Percentiles rank a stretch among this genome's conserved stretches.
Conservation (phyloP, 2,329 filamentous ascomycete species). For the Hymenoscyphus occultus region DNA sequence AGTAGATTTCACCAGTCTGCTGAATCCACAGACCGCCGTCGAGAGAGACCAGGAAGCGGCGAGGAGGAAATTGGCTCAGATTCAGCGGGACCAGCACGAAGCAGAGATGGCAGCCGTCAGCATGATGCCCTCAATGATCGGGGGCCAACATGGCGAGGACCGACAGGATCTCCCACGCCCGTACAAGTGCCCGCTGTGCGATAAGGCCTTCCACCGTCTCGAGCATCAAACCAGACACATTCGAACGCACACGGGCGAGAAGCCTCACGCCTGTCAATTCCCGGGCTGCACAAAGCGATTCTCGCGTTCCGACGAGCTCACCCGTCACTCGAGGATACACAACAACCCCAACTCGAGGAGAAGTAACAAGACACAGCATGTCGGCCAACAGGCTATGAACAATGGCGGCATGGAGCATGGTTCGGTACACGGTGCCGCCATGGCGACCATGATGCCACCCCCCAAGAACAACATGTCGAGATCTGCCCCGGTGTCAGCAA, state of each 20-base stretch:
- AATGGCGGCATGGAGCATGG: constrained; percentile 49
- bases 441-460: constrained; percentile 43
- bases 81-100: constrained; percentile 35
- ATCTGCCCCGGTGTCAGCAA: constrained; percentile 81
- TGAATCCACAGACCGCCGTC: constrained; percentile 56
- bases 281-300: constrained; percentile 97
- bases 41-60: constrained; percentile 37
- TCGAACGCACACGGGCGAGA: constrained; percentile 95
- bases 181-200: constrained; percentile 98
- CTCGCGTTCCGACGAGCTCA: constrained; percentile 93
- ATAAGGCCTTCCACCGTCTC: constrained; percentile 96
- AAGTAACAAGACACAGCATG: constrained; percentile 73
- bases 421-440: constrained; percentile 44
- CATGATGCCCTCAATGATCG: constrained; percentile 36
- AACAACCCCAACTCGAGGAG: constrained; percentile 96
- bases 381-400: constrained; percentile 46
- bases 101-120: constrained; percentile 52
- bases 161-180: constrained; percentile 77
- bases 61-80: constrained; percentile 32
- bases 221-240: constrained; percentile 92
- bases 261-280: constrained; percentile 94
- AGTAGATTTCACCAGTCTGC: constrained; percentile 72
- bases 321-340: constrained; percentile 95
- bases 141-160: constrained; percentile 38
- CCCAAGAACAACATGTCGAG: constrained; percentile 56